Base-by-base conservation (phyloP, 352 stramenopile genomes). In the Phytophthora tentaculata region DNA sequence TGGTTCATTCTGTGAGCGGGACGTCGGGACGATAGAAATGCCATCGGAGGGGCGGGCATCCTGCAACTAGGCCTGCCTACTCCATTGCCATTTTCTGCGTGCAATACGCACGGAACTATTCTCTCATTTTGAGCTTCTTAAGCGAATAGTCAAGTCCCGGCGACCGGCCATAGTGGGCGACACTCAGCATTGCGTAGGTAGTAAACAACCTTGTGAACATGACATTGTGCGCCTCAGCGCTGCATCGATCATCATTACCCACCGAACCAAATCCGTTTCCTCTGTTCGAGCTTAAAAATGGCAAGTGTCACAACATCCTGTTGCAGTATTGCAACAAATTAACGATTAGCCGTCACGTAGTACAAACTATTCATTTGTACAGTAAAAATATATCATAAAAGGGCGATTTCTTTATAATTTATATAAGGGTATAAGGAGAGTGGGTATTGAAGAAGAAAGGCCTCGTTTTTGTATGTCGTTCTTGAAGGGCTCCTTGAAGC, bases 81-180 rank as follows among this genome's bases (percentile, higher is more conserved):
- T 64, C 54, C 53, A 43, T 69, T 69, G 59, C 66, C 59, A 69
- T 73, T 73, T n/a, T 20, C 59, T 73, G 66, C 66, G 47, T 64
- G 66, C 48, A 58, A 54, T n/a, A 28, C 19, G 66, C 53, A 61
- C 24, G 66, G 66, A 73, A 55, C 48, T 61, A 73, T 73, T 73
- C 66, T 43, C 59, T 73, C 54, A 54, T 16, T 45, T 50, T 61
- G 53, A 69, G 53, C 53, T 73, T 69, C 53, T 56, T 59, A 53
- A 69, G 59, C 39, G 66, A 73, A 73, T 65, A 29, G 66, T 59
- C 66, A 73, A 73, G 48, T 61, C 48, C 48, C 17, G 47, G 60
- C 54, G 47, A 22, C 22, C 45, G 24, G 16, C 48, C 43, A 2
- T 63, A 59, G 32, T 45, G 37, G 23, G 5, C 29, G 23, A 52